A percentile compares a stretch with the other conserved stretches of the same genome.
Evolutionary conservation across 805 yeast species (phyloP).

Genomic region (Wickerhamomyces sydowiorum): DNA sequence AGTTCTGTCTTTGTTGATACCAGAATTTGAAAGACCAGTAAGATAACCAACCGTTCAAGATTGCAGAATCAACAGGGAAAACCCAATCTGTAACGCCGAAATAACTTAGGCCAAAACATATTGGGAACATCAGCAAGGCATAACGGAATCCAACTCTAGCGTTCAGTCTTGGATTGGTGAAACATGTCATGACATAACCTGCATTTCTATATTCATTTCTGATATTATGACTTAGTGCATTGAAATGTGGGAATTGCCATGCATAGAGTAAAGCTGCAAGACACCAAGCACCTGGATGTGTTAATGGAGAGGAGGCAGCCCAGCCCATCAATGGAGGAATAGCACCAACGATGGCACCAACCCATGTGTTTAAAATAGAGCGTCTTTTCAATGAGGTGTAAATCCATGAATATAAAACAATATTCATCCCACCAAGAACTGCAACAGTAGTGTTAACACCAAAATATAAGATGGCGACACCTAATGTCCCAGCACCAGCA

Average conservation of each 20-base stretch:
- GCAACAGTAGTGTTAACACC: constrained; percentile 92
- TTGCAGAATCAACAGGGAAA: constrained; percentile 74
- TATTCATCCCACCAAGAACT: constrained; percentile 70
- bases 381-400: constrained; percentile 87
- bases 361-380: constrained; percentile 92
- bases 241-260: constrained; percentile 99
- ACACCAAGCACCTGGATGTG: constrained; percentile 93
- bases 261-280: constrained; percentile 85
- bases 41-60: constrained; percentile 83
- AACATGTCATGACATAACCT: constrained; percentile 97
- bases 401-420: constrained; percentile 79
- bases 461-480: constrained; percentile 57
- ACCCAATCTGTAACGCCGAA: constrained; percentile 77
- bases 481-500: constrained; percentile 61
- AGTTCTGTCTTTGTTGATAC: constrained; percentile 69
- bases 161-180: constrained; percentile 83
- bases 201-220: constrained; percentile 86
- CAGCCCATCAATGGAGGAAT: constrained; percentile 99
- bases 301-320: constrained; percentile 82
- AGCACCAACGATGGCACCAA: constrained; percentile 98
- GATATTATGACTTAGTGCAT: constrained; percentile 82
- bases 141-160: constrained; percentile 92
- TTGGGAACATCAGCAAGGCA: constrained; percentile 88
- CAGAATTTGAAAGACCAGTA: constrained; percentile 78
- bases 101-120: constrained; percentile 78